Base-by-base conservation (phyloP, 352 stramenopile genomes). In the Phytopythium ostracodes region DNA sequence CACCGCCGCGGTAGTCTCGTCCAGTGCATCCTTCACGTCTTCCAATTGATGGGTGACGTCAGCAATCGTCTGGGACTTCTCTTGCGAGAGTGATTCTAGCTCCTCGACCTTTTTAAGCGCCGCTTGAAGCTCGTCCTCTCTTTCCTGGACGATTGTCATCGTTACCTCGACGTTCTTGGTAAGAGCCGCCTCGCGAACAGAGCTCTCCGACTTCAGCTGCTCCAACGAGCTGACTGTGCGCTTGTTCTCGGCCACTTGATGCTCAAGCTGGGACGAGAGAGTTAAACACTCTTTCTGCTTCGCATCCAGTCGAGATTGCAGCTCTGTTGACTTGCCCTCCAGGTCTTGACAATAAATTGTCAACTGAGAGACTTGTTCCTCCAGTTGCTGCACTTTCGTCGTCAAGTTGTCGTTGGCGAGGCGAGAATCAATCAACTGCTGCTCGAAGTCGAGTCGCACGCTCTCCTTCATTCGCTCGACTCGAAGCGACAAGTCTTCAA, bases 391-490 rank as follows among this genome's bases (percentile, higher is more conserved):
- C 55, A 54, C 27, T 40, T 38, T 18, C n/a, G 29, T 31, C 42
- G 29, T 4, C 18, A 72, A 35, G 15, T 22, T 24, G 15, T 62
- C 57, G 20, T 77, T 77, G 24, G 38, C 52, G 47, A 74, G 73
- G n/a, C 51, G 42, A 25, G 64, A 38, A 57, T 85, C 64, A 33
- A 69, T 64, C n/a, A 85, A 52, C 46, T 64, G 67, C 22, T 58
- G 44, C 25, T 85, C 65, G n/a, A 75, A 70, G 27, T 82, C 64
- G 9, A 85, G 53, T 25, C 57, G 63, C 22, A 65, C 46, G 18
- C 52, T 31, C 38, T 79, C 75, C 22, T 59, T 58, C 22, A 64
- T 44, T 59, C 65, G 66, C 44, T 72, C 53, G 17, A 75, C 12
- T 25, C 76, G 67, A 11, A 71, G 38, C 15, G 62, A 57, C 20